A percentile compares a stretch with the other conserved stretches of the same genome.
phyloP scores from a whole-genome alignment of 768 basidiomycete genomes.

The Dacryopinax primogenitus region DNA sequence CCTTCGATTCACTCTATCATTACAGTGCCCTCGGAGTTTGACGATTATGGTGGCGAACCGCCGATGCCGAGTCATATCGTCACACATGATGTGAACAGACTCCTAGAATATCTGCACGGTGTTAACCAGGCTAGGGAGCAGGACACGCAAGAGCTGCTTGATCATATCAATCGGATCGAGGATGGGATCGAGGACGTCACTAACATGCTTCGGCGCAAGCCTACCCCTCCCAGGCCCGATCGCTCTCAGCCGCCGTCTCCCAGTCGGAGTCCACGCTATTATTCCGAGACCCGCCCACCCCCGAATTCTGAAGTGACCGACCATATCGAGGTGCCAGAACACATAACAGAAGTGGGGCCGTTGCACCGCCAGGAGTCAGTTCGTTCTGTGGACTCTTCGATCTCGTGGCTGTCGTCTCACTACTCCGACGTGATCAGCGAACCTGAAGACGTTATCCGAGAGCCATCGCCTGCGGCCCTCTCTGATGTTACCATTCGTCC shows the following conservation, averaged over 20 bases:
- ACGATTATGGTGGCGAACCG: slow-evolving; percentile 28
- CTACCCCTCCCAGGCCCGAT: slow-evolving; percentile 37
- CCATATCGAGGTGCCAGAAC: not conserved
- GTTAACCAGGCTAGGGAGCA: slow-evolving; percentile 49
- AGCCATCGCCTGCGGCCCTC: not conserved
- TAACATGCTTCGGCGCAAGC: slow-evolving; percentile 26
- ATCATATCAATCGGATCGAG: slow-evolving; percentile 56
- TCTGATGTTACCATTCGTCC: not conserved
- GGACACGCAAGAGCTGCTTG: slow-evolving; percentile 51
- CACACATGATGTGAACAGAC: slow-evolving; percentile 30
- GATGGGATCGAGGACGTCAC: slow-evolving; percentile 51
- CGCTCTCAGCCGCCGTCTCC: slow-evolving; percentile 35
- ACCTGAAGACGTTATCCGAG: slow-evolving; percentile 18
- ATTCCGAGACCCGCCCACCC: not conserved
- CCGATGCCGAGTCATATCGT: slow-evolving; percentile 30
- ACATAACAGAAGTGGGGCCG: not conserved
- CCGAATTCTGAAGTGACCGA: not conserved
- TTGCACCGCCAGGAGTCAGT: not conserved
- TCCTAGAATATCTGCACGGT: slow-evolving; percentile 47
- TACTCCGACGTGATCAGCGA: slow-evolving; percentile 53
- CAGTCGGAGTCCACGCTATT: not conserved
- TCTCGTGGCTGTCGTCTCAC: slow-evolving; percentile 45
- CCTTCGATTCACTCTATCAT: slow-evolving; percentile 42
- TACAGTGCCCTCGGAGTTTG: slow-evolving; percentile 33
- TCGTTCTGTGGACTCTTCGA: slow-evolving; percentile 13